Evolutionary conservation across 169 alveolate genomes (phyloP).

Genomic region (Plasmodium berghei): DNA sequence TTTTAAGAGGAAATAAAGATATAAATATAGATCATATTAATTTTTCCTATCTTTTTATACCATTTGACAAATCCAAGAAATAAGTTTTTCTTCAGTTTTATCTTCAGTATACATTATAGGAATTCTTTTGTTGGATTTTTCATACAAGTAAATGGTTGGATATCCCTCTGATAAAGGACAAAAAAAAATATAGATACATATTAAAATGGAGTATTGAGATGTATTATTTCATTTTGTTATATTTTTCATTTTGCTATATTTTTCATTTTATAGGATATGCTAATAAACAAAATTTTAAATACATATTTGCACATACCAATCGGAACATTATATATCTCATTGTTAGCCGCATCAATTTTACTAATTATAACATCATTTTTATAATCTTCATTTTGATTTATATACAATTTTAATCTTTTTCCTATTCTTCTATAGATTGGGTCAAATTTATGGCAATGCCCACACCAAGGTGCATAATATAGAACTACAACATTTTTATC

Average conservation of each 20-base stretch:
- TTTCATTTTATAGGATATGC: too few species aligned
- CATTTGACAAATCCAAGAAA: slow-evolving; percentile 57
- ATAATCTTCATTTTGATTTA: slow-evolving; percentile 20
- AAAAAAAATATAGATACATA: slow-evolving; percentile 4
- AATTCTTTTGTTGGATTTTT: slow-evolving; percentile 20
- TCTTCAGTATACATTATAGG: slow-evolving; percentile 46
- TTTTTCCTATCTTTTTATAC: slow-evolving; percentile 8
- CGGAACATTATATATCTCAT: slow-evolving; percentile 49
- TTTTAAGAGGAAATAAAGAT: too few species aligned
- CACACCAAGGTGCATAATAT: slow-evolving; percentile 96
- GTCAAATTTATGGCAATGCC: slow-evolving; percentile 94
- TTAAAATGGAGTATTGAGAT: not conserved
- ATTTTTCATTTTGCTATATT: too few species aligned
- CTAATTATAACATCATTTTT: slow-evolving; percentile 52
- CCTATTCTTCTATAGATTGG: slow-evolving; percentile 91
- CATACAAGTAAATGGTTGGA: slow-evolving; percentile 79
- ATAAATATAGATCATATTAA: slow-evolving; percentile 4
- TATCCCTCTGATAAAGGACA: slow-evolving; percentile 62
- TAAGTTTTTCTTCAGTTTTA: slow-evolving; percentile 39
- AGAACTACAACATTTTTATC: slow-evolving; percentile 89
- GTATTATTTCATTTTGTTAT: too few species aligned
- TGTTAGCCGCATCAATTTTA: slow-evolving; percentile 73
- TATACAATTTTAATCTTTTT: slow-evolving; percentile 50
- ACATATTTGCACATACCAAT: slow-evolving; percentile 17
- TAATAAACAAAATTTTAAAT: too few species aligned